Evolutionary conservation across 176 grass and related monocot genomes (phyloP).

Genomic region (Oryza brachyantha): DNA sequence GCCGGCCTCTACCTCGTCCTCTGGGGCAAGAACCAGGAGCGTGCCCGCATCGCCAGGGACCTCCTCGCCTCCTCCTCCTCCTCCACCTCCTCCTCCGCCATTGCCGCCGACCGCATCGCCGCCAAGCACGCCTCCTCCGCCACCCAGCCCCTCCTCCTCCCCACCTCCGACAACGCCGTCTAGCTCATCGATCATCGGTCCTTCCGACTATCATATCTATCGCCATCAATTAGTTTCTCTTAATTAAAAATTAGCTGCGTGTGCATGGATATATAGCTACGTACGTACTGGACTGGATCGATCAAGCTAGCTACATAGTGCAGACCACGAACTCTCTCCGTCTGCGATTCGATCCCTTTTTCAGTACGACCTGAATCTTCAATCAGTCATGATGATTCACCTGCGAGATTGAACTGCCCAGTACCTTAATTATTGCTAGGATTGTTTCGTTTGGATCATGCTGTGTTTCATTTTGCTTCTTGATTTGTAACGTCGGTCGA

Average conservation of each 20-base stretch:
- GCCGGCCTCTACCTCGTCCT: conserved; percentile 80
- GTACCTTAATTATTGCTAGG: not conserved
- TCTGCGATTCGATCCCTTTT: too few relatives aligned
- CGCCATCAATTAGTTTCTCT: not conserved
- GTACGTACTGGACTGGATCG: too few relatives aligned
- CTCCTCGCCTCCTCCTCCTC: conserved; percentile 46
- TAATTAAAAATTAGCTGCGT: not conserved
- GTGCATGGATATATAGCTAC: too few relatives aligned
- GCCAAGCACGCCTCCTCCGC: conserved; percentile 43
- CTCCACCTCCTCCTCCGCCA: not conserved
- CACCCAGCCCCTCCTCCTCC: conserved; percentile 75
- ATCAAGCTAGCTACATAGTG: too few relatives aligned
- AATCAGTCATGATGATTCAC: too few relatives aligned
- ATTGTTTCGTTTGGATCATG: not conserved
- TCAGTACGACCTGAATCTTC: too few relatives aligned
- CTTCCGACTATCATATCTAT: too few relatives aligned
- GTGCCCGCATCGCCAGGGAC: conserved; percentile 46
- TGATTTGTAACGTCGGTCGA: not conserved
- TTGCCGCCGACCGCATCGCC: not conserved
- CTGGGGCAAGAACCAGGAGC: conserved; percentile 93
- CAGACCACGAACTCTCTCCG: too few relatives aligned
- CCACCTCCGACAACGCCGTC: conserved; percentile 59
- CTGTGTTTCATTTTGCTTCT: not conserved
- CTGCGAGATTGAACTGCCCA: not conserved
- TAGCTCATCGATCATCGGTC: too few relatives aligned